phyloP scores from a whole-genome alignment of 257 asterid genomes.

The Echites panduratus region DNA sequence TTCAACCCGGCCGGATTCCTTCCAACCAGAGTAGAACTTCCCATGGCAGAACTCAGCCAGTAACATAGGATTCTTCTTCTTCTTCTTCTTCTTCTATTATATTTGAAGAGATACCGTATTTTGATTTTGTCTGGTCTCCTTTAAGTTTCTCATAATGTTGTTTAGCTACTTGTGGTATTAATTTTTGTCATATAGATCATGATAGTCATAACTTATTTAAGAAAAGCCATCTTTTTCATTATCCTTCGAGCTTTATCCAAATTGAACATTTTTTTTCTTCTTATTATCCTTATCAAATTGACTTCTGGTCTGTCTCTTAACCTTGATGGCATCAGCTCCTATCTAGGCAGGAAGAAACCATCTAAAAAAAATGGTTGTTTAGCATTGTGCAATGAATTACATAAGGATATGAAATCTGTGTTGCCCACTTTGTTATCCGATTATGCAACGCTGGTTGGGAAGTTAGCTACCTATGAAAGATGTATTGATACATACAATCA shows the following conservation, averaged over 20 bases:
- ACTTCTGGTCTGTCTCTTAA: background rate
- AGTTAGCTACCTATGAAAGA: background rate
- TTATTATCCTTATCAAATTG: too few species aligned
- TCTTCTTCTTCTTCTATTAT: background rate
- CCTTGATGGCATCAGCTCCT: background rate
- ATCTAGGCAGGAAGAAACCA: background rate
- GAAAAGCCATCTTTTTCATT: background rate
- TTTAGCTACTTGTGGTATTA: too few species aligned
- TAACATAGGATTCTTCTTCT: background rate
- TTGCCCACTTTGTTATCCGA: background rate
- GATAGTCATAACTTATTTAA: too few species aligned
- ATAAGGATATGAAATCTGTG: background rate
- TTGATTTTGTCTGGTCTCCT: too few species aligned
- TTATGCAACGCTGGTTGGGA: too few species aligned
- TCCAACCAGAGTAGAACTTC: slow-evolving; percentile 19
- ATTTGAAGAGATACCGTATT: background rate
- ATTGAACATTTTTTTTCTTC: too few species aligned
- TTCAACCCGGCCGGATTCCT: slow-evolving; percentile 19
- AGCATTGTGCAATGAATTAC: background rate
- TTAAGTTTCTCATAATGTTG: too few species aligned
- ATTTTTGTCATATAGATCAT: too few species aligned
- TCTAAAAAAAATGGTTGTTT: background rate
- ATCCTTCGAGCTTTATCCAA: background rate
- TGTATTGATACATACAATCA: background rate
- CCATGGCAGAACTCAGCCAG: slow-evolving; percentile 24